These are phyloP conservation scores for Oryza glumipatula DNA, from an alignment of 176 grass and related monocot genomes.

Conservation along the genomic window DNA sequence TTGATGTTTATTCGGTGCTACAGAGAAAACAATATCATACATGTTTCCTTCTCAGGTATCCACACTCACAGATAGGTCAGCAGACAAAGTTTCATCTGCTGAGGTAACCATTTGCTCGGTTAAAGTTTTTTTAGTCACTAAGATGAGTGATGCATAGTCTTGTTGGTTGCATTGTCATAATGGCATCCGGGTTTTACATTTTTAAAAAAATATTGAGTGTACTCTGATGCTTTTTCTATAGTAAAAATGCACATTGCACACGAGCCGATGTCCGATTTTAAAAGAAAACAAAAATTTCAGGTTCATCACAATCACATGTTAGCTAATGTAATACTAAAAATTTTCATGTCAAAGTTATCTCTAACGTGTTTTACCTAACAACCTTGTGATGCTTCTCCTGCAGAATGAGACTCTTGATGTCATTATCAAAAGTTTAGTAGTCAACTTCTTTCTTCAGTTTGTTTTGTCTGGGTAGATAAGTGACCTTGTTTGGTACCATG, in stretches of 20 bases:
- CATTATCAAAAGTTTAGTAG: not conserved
- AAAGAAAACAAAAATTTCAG: not conserved
- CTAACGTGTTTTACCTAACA: not conserved
- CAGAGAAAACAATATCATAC: not conserved
- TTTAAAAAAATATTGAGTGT: not conserved
- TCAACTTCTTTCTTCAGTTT: not conserved
- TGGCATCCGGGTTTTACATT: too few relatives aligned
- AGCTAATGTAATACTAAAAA: not conserved
- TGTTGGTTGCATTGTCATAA: not conserved
- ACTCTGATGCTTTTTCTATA: not conserved
- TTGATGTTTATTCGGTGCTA: conserved; percentile 6
- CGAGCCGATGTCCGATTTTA: not conserved
- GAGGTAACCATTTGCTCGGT: conserved; percentile 50
- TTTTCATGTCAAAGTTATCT: not conserved
- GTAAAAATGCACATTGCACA: not conserved
- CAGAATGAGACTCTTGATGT: not conserved
- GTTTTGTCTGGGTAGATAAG: not conserved
- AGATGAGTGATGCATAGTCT: not conserved
- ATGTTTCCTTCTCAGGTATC: conserved; percentile 46
- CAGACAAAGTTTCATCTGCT: conserved; percentile 34
- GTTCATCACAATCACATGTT: not conserved
- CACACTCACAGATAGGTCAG: conserved; percentile 39
- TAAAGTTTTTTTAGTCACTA: not conserved
- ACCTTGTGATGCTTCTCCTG: not conserved
- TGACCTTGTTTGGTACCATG: not conserved